Percentiles rank a stretch among this genome's conserved stretches.
Evolutionary conservation across 768 basidiomycete species (phyloP).

Genomic region (Naematelia encephala): DNA sequence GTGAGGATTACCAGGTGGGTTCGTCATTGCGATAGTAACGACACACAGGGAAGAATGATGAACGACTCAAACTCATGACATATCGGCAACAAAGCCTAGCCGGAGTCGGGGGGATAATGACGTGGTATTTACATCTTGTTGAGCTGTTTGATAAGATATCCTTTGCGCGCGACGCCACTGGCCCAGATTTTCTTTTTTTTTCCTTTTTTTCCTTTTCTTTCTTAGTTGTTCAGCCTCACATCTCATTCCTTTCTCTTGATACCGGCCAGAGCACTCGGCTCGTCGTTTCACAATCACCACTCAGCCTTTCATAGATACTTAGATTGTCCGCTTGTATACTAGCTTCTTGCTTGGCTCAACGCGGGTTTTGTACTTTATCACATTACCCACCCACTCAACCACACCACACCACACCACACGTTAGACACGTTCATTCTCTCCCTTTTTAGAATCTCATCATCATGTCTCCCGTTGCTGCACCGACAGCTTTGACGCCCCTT

Average conservation of each 20-base stretch:
- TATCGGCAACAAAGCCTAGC: not conserved
- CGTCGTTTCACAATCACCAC: not conserved
- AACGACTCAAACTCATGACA: not conserved
- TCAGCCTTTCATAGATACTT: not conserved
- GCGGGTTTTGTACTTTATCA: too few species aligned
- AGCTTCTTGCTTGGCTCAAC: too few species aligned
- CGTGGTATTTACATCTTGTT: not conserved
- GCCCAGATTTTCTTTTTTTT: not conserved
- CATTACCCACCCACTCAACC: too few species aligned
- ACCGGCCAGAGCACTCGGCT: not conserved
- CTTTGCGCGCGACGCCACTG: not conserved
- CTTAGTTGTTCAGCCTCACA: too few species aligned
- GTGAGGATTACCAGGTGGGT: slow-evolving; percentile 7
- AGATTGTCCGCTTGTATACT: not conserved
- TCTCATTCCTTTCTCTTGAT: not conserved
- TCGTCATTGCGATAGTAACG: not conserved
- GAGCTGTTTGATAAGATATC: not conserved
- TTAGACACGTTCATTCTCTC: not conserved
- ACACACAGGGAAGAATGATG: not conserved
- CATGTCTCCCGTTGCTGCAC: slow-evolving; percentile 45
- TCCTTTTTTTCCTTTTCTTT: not conserved
- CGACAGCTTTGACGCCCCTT: slow-evolving; percentile 32
- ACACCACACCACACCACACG: not conserved
- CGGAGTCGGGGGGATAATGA: not conserved
- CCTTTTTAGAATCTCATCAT: slow-evolving; percentile 5